Conservation (phyloP, 306 rosid genomes). For the Prunus davidiana region DNA sequence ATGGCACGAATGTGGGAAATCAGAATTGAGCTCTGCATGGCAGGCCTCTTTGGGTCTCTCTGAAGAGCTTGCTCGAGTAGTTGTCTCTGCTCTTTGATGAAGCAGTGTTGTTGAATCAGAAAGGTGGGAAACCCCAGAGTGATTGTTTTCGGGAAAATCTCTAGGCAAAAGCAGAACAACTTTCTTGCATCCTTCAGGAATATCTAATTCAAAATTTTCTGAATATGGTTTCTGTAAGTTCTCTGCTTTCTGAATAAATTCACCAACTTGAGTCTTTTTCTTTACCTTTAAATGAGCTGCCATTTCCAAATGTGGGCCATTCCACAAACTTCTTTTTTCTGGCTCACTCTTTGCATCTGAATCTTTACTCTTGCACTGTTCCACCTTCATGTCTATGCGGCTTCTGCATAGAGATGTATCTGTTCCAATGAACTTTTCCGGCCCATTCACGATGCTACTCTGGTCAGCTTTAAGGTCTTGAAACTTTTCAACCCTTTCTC, state of each 20-base stretch:
- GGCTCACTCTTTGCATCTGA: constrained; percentile 25
- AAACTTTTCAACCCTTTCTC: constrained; percentile 32
- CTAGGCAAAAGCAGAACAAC: constrained; percentile 54
- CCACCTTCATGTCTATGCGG: constrained; percentile 23
- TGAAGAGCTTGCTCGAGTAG: constrained; percentile 29
- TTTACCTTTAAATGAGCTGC: constrained; percentile 25
- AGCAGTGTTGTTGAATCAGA: constrained; percentile 35
- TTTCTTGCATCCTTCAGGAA: constrained; percentile 39
- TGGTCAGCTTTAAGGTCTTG: constrained; percentile 29
- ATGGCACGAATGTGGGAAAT: constrained; percentile 38
- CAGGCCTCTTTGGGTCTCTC: constrained; percentile 39
- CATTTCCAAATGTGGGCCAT: constrained; percentile 24
- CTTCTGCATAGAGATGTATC: constrained; percentile 37
- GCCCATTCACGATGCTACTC: constrained; percentile 23
- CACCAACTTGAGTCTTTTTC: constrained; percentile 36
- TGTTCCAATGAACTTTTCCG: constrained; percentile 33
- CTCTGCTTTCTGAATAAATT: constrained; percentile 33
- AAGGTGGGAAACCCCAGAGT: constrained; percentile 29
- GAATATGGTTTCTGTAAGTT: constrained; percentile 30
- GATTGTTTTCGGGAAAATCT: constrained; percentile 33
- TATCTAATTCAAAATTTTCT: constrained; percentile 28
- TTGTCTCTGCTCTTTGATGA: constrained; percentile 41
- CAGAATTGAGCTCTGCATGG: constrained; percentile 27
- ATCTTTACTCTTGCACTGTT: constrained; percentile 34
- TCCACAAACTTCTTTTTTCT: constrained; percentile 33